phyloP scores from a whole-genome alignment of 2,329 filamentous ascomycete species.

The Sclerotinia nivalis region DNA sequence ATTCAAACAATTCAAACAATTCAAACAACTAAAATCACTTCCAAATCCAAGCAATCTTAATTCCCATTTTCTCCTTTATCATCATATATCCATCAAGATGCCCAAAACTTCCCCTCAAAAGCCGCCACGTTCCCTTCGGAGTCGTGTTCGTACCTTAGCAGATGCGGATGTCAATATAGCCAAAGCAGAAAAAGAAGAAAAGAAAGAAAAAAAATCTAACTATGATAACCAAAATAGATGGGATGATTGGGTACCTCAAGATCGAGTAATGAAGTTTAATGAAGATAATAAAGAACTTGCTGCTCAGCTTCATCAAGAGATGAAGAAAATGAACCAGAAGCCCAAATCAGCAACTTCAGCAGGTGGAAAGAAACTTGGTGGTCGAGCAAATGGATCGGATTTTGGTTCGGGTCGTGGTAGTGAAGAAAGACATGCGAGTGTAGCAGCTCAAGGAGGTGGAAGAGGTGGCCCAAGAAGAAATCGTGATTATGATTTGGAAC shows the following conservation, averaged over 20 bases:
- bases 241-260: conserved; percentile 97
- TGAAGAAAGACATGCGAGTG: conserved; percentile 70
- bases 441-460: conserved; percentile 55
- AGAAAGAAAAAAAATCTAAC: conserved; percentile 11
- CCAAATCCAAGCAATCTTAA: too few species aligned
- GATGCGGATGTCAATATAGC: background rate
- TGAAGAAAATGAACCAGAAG: conserved; percentile 49
- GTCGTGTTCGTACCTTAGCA: conserved; percentile 1
- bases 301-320: conserved; percentile 67
- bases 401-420: conserved; percentile 69
- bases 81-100: background rate
- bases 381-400: conserved; percentile 54
- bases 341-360: conserved; percentile 53
- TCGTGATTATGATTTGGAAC: conserved; percentile 80
- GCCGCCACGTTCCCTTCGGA: background rate
- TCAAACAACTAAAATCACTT: background rate
- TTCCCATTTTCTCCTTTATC: background rate
- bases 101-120: background rate
- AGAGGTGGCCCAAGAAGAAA: conserved; percentile 69
- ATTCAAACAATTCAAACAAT: too few species aligned
- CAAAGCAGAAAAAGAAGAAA: background rate
- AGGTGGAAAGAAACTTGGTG: conserved; percentile 59
- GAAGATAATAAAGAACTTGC: conserved; percentile 94
- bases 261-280: conserved; percentile 90
- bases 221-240: conserved; percentile 49